Percentiles rank a stretch among this genome's conserved stretches.
Conservation (phyloP, 768 basidiomycete species). For the Coprinopsis cinerea region DNA sequence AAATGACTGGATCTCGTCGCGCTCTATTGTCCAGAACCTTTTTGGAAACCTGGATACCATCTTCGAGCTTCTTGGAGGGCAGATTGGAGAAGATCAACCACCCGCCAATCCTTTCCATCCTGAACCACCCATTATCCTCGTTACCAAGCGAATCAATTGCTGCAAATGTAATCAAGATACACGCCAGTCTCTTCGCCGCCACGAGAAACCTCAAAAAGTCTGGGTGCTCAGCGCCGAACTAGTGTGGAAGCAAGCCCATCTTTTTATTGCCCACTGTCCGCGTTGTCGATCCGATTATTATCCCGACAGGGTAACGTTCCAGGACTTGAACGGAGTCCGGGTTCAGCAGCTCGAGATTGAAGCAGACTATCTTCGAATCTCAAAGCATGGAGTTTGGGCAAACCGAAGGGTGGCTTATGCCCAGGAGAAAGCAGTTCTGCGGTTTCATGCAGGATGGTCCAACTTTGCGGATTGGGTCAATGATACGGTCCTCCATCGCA, state of each 20-base stretch:
- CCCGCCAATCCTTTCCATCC: neutral
- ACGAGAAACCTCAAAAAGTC: neutral
- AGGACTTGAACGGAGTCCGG: neutral
- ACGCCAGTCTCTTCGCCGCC: neutral
- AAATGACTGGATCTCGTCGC: neutral
- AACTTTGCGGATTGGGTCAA: slow-evolving; percentile 24
- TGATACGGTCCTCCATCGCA: slow-evolving; percentile 7
- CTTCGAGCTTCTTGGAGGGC: neutral
- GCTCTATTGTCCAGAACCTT: neutral
- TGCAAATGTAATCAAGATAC: neutral
- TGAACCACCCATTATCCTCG: neutral
- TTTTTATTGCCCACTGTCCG: neutral
- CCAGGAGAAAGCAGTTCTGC: slow-evolving; percentile 20
- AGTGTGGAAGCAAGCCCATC: neutral
- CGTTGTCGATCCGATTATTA: slow-evolving; percentile 1
- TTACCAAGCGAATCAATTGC: neutral
- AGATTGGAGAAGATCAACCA: neutral
- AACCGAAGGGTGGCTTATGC: slow-evolving; percentile 18
- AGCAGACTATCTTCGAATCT: slow-evolving; percentile 19
- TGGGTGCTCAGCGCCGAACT: neutral
- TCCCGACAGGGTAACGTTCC: neutral
- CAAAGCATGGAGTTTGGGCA: slow-evolving; percentile 21
- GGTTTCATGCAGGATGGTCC: slow-evolving; percentile 24
- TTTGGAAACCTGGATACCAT: neutral
- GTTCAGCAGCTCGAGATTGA: slow-evolving; percentile 13